Evolutionary conservation across 257 asterid genomes (phyloP), one percentile per base, ranked within the genome.

Genomic region (Datura wrightii): DNA sequence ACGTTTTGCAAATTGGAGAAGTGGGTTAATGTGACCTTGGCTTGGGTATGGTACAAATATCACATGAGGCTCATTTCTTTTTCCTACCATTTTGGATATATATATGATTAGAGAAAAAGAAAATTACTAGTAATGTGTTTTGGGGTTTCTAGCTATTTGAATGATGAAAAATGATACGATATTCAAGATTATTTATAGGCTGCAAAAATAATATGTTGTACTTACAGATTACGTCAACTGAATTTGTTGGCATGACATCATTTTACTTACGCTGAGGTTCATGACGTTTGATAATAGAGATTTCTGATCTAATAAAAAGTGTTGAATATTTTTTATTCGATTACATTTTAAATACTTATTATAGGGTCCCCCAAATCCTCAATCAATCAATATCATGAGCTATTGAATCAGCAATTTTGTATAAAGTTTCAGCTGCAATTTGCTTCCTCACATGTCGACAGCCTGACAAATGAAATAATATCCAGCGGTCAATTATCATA

Each of bases 11-110:
- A 92, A 94, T 84, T 94, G 97, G 84, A 94, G 93, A 55, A 94
- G 93, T 11, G 97, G 97, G 69, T 94, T 94, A 10, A 94, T 94
- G 92, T 94, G 97, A 87, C 97, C 97, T 88, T 94, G 97, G 89
- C 91, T 85, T 2, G 97, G 97, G 82, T 92, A 94, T 2, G 97
- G 97, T 24, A 92, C 39, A 0, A 91, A 87, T 24, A 94, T 36
- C 3, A 67, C 91, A 76, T 94, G 97, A 53, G 60, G 81, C 11
- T 19, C 44, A 50, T 24, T 76, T 24, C 3, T 50, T 76, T 31
- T 13, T 19, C 44, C 81, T 13, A 74, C 60, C 81, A 74, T 74
- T 74, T 44, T 65, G 19, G 6, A 42, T 19, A 6, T 67, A 37
- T 62, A 13, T 31, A 24, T 24, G 31, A 24, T 24, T 1, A 24